Evolutionary conservation across 139 green algal species (phyloP).

Genomic region (Raphidocelis subcapitata): DNA sequence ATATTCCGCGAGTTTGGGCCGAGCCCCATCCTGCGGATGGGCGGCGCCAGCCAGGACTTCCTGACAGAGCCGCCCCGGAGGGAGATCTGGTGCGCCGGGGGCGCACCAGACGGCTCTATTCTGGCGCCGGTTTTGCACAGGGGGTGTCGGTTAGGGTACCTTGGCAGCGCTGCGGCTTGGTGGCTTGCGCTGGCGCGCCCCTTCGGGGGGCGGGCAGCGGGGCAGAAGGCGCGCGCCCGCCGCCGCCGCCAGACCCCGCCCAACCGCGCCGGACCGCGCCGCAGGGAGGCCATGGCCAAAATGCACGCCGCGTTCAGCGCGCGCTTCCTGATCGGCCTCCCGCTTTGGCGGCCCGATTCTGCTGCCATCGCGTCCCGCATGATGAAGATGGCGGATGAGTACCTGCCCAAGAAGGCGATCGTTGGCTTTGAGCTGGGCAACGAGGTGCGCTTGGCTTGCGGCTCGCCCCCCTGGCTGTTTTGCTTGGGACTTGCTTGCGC

Average conservation of each 20-base stretch:
- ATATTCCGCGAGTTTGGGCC: slow-evolving; percentile 17
- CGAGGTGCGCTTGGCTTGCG: not conserved
- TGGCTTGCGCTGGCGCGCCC: too few species aligned
- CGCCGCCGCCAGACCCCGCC: too few species aligned
- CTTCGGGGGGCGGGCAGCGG: too few species aligned
- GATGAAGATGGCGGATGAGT: slow-evolving; percentile 1
- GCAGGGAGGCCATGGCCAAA: not conserved
- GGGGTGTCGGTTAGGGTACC: too few species aligned
- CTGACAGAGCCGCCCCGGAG: slow-evolving; percentile 17
- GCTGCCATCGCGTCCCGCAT: slow-evolving; percentile 2
- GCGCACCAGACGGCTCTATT: too few species aligned
- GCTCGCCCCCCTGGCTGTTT: too few species aligned
- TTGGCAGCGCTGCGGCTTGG: too few species aligned
- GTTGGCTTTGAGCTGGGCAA: slow-evolving; percentile 28
- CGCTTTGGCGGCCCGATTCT: slow-evolving; percentile 16
- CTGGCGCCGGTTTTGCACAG: not conserved
- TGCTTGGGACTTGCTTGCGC: too few species aligned
- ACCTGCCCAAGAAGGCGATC: not conserved
- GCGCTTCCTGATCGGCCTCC: slow-evolving; percentile 14
- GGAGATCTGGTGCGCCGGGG: slow-evolving; percentile 7
- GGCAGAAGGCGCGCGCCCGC: too few species aligned
- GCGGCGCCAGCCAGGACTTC: slow-evolving; percentile 22
- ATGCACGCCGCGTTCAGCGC: not conserved
- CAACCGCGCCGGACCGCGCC: not conserved
- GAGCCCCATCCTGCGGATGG: slow-evolving; percentile 19